Evolutionary conservation across 2,329 filamentous ascomycete species (phyloP).

Genomic region (Albophoma yamanashiensis): DNA sequence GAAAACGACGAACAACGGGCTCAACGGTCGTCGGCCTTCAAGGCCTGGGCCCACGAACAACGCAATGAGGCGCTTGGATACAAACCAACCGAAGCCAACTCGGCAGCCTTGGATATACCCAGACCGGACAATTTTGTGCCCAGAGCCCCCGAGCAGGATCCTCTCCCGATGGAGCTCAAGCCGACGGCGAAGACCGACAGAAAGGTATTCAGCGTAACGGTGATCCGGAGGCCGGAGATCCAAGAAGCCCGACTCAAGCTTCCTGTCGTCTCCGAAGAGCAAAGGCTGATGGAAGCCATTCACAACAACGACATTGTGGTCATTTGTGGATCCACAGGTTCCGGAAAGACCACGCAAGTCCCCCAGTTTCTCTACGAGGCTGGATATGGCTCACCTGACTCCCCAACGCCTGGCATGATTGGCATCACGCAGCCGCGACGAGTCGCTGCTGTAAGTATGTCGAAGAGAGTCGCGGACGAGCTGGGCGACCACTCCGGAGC

Average conservation of each 20-base stretch:
- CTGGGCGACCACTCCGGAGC: constrained; percentile 64
- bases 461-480: constrained; percentile 80
- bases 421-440: constrained; percentile 89
- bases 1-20: constrained; percentile 14
- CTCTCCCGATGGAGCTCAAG: constrained; percentile 55
- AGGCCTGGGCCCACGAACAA: constrained; percentile 81
- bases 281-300: constrained; percentile 96
- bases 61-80: constrained; percentile 74
- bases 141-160: constrained; percentile 58
- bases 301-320: constrained; percentile 85
- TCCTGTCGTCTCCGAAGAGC: constrained; percentile 89
- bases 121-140: constrained; percentile 54
- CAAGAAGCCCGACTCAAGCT: constrained; percentile 69
- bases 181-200: constrained; percentile 49
- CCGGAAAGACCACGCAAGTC: constrained; percentile 94
- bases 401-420: constrained; percentile 82
- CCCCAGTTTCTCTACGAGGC: constrained; percentile 94
- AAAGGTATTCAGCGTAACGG: constrained; percentile 66
- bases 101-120: constrained; percentile 38
- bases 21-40: constrained; percentile 59
- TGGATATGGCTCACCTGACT: constrained; percentile 70
- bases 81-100: constrained; percentile 31
- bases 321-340: constrained; percentile 89
- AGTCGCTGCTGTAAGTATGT: constrained; percentile 95
- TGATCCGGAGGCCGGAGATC: constrained; percentile 60